These are phyloP conservation scores for Sideroxylon spinosum DNA, from an alignment of 179 eudicot genomes.

Conservation along the genomic window DNA sequence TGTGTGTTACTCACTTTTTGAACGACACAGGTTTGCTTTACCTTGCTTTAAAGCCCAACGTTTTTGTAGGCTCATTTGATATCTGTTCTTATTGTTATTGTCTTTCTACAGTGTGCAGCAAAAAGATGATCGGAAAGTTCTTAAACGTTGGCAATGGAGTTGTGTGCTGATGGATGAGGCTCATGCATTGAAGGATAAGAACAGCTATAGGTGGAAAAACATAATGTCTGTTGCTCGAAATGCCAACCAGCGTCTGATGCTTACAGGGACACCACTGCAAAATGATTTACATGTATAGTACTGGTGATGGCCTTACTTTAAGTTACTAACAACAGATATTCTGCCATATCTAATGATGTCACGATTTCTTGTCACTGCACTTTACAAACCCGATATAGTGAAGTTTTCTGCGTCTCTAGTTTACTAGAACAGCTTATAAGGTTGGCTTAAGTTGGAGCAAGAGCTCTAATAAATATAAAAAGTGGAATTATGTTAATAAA, in stretches of 20 bases:
- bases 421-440: neutral
- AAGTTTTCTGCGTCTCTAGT: neutral
- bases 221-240: slow-evolving; percentile 83
- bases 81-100: slow-evolving; percentile 19
- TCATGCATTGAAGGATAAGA: slow-evolving; percentile 93
- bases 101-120: slow-evolving; percentile 71
- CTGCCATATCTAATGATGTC: neutral
- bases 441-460: neutral
- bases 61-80: slow-evolving; percentile 8
- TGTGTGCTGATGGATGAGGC: slow-evolving; percentile 98
- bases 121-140: slow-evolving; percentile 91
- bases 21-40: slow-evolving; percentile 78
- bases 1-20: slow-evolving; percentile 92
- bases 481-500: no score
- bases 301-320: slow-evolving; percentile 14
- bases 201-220: slow-evolving; percentile 96
- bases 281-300: slow-evolving; percentile 86
- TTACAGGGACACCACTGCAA: slow-evolving; percentile 95
- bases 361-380: neutral
- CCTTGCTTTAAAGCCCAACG: slow-evolving; percentile 5
- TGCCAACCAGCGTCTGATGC: slow-evolving; percentile 93
- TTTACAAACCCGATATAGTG: neutral
- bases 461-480: slow-evolving; percentile 4
- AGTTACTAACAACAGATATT: slow-evolving; percentile 7
- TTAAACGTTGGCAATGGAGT: slow-evolving; percentile 89